Conservation (phyloP, 208 protist genomes). For the Trypanosoma avium region DNA sequence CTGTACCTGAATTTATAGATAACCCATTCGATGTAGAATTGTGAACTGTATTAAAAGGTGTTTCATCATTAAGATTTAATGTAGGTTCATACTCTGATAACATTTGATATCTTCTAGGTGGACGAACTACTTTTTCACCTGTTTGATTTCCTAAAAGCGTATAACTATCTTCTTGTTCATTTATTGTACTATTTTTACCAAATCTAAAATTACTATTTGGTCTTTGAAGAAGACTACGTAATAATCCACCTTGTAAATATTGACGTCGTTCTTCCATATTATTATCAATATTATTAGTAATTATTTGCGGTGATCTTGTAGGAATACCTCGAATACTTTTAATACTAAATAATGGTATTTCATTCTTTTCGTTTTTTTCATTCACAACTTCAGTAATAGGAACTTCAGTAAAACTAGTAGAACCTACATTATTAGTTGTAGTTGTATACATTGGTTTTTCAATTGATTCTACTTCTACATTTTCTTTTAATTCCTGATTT, state of each 20-base stretch:
- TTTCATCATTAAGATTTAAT: no score
- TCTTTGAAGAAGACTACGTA: constrained; percentile 1
- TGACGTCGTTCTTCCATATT: not conserved
- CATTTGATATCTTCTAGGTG: no score
- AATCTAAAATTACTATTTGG: not conserved
- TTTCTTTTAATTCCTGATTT: not conserved
- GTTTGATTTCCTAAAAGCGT: no score
- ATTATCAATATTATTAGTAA: not conserved
- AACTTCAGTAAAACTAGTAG: not conserved
- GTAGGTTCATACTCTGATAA: no score
- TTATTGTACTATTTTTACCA: not conserved
- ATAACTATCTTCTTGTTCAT: not conserved
- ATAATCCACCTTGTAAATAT: not conserved
- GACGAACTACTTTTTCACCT: not conserved
- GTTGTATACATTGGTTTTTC: not conserved
- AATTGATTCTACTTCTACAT: not conserved
- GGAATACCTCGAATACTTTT: not conserved
- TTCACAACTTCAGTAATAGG: not conserved
- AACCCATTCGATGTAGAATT: not conserved
- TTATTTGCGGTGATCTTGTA: no score
- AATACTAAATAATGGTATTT: constrained; percentile 2
- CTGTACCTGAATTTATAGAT: not conserved
- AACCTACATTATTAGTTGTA: not conserved
- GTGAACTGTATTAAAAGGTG: not conserved
- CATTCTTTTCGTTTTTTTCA: not conserved